Base-by-base conservation (phyloP, 1,139 yeast genomes). In the Blastobotrys arbuscula region DNA sequence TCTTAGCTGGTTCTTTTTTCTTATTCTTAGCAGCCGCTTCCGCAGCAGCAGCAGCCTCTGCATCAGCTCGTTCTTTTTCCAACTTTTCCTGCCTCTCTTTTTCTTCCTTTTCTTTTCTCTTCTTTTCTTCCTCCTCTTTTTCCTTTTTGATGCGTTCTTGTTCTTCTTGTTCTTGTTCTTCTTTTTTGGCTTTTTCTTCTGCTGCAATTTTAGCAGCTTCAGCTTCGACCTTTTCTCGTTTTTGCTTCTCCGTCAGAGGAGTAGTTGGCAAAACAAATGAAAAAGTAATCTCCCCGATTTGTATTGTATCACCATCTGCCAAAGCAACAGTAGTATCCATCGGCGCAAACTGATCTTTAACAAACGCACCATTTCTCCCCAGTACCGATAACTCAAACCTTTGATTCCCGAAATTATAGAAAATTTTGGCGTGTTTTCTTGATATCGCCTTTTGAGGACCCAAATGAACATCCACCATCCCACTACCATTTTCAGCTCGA, bases 291-390 rank as follows among this genome's bases (percentile, higher is more conserved):
- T 88, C 95, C 9, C 97, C 97, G 49, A 92, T 86, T 66, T 92
- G 97, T 47, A 94, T 82, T 2, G 47, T 57, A 26, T 57, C 60
- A 61, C 69, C 69, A 67, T 90, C 89, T 13, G 73, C 72, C 49
- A 92, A 72, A 1, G 96, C 95, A 4, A 89, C 88, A 0, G 97
- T 90, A 40, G 86, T 81, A 10, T 96, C 97, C 53, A 85, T 80
- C 61, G 87, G 96, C 12, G 90, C 83, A 65, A 89, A 92, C 30
- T 73, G 73, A 58, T 89, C 96, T 66, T 90, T 92, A 2, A 92
- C 95, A 71, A 90, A 92, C 0, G 97, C 97, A 31, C 98, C 98
- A 63, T 92, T 92, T 59, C 95, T 76, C 20, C 98, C 98, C 57
- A 89, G 73, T 3, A 92, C 89, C 10, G 95, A 83, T 39, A 92